Base-by-base conservation (phyloP, 768 basidiomycete species). In the Panaeolus papilionaceus region DNA sequence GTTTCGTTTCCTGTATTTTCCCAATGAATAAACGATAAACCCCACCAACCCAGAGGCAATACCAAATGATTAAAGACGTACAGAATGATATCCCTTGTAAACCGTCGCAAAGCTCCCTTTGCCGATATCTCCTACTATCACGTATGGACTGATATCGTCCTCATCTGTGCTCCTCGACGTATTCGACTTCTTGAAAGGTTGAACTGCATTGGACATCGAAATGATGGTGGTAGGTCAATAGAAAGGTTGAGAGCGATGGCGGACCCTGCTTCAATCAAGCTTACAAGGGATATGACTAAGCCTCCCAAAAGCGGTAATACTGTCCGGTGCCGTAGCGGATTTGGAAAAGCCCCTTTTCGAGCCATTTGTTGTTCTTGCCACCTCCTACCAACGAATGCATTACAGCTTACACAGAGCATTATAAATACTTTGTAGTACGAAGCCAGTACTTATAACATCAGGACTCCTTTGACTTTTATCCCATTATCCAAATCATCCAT, bases 51-150 rank as follows among this genome's bases (percentile, higher is more conserved):
- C 26, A 42, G 62, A 47, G 61, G 28, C n/a, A 28, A 23, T 2
- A 42, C n/a, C 4, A 61, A 51, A 28, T 33, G 20, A 65, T 64
- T 37, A 37, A 40, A n/a, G 63, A 69, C 91, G 67, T 71, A 94
- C 96, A 79, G 91, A 89, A 77, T 96, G 92, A 80, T 94, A 95
- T 63, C 95, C 96, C 72, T 94, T 94, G 78, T 94, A 96, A 45
- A 99, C 97, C 0, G 92, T 97, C 16, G 97, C 97, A 78, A 99
- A 99, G 77, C 93, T 95, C 18, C 97, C 97, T 77, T 92, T 93
- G 40, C 93, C 93, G 65, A 95, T 89, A 73, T 92, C 88, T 66
- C 81, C 83, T 8, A 88, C 88, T 68, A 95, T 88, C 70, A 95
- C 84, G 73, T 94, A 95, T 33, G 93, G 93, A 71, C 82, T 86